phyloP scores from a whole-genome alignment of 1,139 yeast genomes.

The Yamadazyma triangularis region DNA sequence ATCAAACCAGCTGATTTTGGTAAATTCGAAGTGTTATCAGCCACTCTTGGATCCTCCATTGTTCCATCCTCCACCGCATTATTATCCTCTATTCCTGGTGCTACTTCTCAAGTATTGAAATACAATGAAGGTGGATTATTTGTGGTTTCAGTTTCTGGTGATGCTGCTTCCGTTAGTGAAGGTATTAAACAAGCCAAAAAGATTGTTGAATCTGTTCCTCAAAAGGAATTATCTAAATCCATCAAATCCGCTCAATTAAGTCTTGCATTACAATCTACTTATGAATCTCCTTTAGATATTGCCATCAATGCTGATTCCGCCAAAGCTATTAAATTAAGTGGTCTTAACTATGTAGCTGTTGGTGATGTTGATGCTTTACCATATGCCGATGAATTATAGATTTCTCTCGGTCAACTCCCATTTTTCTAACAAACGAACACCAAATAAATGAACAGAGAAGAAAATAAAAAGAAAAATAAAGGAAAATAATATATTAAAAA shows the following conservation, averaged over 20 bases:
- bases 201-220: constrained; percentile 39
- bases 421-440: too few species aligned
- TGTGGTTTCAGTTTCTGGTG: constrained; percentile 61
- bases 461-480: too few species aligned
- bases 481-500: too few species aligned
- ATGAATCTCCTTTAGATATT: constrained; percentile 43
- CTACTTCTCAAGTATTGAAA: constrained; percentile 56
- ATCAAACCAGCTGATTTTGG: constrained; percentile 60
- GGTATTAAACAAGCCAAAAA: constrained; percentile 62
- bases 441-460: too few species aligned
- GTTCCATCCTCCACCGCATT: constrained; percentile 47
- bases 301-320: constrained; percentile 42
- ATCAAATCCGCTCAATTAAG: constrained; percentile 46
- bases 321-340: constrained; percentile 51
- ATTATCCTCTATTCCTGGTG: constrained; percentile 48
- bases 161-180: constrained; percentile 55
- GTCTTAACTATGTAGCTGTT: constrained; percentile 82
- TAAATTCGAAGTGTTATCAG: constrained; percentile 66
- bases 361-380: constrained; percentile 91
- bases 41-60: constrained; percentile 65
- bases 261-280: constrained; percentile 45
- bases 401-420: too few species aligned
- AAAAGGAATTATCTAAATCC: constrained; percentile 34
- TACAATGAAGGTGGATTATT: constrained; percentile 84
- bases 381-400: constrained; percentile 80